Evolutionary conservation across 495 filamentous ascomycete genomes (phyloP).

Genomic region (Achaetomiella virescens): DNA sequence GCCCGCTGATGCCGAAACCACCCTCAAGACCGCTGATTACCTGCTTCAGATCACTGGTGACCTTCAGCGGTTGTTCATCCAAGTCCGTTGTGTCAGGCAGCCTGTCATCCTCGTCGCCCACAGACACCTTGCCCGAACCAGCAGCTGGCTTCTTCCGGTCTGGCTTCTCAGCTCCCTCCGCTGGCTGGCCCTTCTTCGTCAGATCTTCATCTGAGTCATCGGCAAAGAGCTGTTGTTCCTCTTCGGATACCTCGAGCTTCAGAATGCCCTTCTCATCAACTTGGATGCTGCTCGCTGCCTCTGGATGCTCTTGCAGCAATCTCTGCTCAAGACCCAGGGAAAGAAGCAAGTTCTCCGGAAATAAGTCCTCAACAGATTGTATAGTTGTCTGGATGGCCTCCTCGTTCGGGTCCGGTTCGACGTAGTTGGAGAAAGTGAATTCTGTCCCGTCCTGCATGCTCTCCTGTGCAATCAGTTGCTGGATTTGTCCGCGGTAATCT

Average conservation of each 20-base stretch:
- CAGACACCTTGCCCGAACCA: not conserved
- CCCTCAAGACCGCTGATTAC: conserved; percentile 11
- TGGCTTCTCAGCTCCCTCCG: not conserved
- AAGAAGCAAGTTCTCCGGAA: conserved; percentile 55
- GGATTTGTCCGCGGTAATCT: conserved; percentile 66
- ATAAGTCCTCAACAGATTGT: conserved; percentile 83
- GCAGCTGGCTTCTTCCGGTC: not conserved
- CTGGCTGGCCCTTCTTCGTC: conserved; percentile 12
- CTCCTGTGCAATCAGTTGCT: conserved; percentile 58
- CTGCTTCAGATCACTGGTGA: not conserved
- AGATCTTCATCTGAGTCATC: conserved; percentile 49
- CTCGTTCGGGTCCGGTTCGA: conserved; percentile 46
- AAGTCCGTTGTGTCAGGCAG: not conserved
- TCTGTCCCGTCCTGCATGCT: conserved; percentile 38
- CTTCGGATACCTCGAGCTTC: conserved; percentile 33
- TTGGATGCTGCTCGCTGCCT: conserved; percentile 30
- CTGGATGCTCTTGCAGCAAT: conserved; percentile 17
- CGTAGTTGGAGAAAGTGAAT: conserved; percentile 58
- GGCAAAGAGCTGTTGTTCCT: conserved; percentile 37
- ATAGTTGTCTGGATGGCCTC: conserved; percentile 63
- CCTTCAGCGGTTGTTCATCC: not conserved
- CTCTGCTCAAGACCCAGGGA: conserved; percentile 36
- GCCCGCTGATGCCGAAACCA: conserved; percentile 23
- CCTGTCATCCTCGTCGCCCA: not conserved
- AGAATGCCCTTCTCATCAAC: conserved; percentile 44